Evolutionary conservation across 2,329 filamentous ascomycete species (phyloP), one percentile per base, ranked within the genome.

Genomic region (Trichoderma aggressivum): DNA sequence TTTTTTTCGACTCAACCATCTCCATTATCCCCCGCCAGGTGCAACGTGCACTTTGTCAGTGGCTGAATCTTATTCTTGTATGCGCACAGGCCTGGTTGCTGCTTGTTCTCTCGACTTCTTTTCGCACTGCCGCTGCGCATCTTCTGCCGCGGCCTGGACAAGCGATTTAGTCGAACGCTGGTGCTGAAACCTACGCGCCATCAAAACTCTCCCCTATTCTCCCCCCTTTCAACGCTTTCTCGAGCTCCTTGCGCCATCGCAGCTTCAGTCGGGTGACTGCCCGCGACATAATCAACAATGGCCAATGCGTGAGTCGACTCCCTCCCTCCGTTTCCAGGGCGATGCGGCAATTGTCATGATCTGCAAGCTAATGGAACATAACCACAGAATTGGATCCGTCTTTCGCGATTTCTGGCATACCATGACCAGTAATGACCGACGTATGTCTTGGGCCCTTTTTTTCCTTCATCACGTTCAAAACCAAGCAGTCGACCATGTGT

Each of bases 391-490:
- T 79, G 87, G 89, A 77, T 87, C 87, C 77, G 89, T 91, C 82
- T 92, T 96, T 83, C 92, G 92, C 83, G 92, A 92, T 73, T 95
- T 99, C 84, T 99, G 96, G 96, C 96, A 98, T 86, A 90, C 92
- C 76, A 96, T 91, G 88, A 91, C 89, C 82, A 91, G 89, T 76
- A 85, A 91, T 84, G 89, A 91, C 80, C 84, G 89, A 82, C 89
- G 89, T 91, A 83, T 79, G 89, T 73, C n/a, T 67, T 67, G 12
- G 14, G 21, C 18, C 63, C 14, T 28, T n/a, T 14, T n/a, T 14
- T n/a, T 18, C 21, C 32, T 14, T 2, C 21, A 36, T 28, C 43
- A 56, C 21, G 14, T 32, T 32, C 21, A 28, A 14, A 55, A n/a
- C 50, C 1, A 36, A 32, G 12, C 56, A 30, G 8, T 47, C 28